These are phyloP conservation scores for Suillus clintonianus DNA, from an alignment of 768 basidiomycete genomes.

Conservation along the genomic window DNA sequence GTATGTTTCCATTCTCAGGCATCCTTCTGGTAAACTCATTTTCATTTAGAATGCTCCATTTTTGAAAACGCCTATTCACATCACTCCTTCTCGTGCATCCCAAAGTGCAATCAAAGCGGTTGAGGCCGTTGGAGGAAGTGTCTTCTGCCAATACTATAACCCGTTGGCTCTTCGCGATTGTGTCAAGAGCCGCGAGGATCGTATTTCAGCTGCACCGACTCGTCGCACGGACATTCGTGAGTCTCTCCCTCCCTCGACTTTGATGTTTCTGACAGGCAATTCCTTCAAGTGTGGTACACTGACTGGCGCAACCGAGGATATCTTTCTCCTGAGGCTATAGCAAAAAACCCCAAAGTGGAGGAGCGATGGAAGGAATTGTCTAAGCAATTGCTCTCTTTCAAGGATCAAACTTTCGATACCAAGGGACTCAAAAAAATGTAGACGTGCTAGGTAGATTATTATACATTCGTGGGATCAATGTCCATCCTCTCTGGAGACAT, in stretches of 20 bases:
- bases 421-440: constrained; percentile 27
- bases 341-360: constrained; percentile 62
- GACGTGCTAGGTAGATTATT: constrained; percentile 11
- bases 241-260: constrained; percentile 26
- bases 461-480: constrained; percentile 24
- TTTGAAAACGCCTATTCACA: constrained; percentile 71
- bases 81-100: constrained; percentile 84
- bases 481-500: constrained; percentile 61
- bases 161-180: constrained; percentile 78
- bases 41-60: constrained; percentile 59
- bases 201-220: constrained; percentile 77
- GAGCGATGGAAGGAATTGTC: constrained; percentile 72
- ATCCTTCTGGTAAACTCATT: not conserved
- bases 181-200: constrained; percentile 70
- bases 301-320: constrained; percentile 75
- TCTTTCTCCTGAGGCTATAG: constrained; percentile 60
- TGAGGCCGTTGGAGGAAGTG: constrained; percentile 77
- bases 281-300: constrained; percentile 72
- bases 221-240: constrained; percentile 81
- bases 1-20: constrained; percentile 42
- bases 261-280: not conserved
- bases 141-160: constrained; percentile 93
- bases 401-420: constrained; percentile 31
- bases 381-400: constrained; percentile 59
- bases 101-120: constrained; percentile 84